Percentiles rank a stretch among this genome's conserved stretches.
phyloP scores from a whole-genome alignment of 306 rosid genomes.

The Geum urbanum region DNA sequence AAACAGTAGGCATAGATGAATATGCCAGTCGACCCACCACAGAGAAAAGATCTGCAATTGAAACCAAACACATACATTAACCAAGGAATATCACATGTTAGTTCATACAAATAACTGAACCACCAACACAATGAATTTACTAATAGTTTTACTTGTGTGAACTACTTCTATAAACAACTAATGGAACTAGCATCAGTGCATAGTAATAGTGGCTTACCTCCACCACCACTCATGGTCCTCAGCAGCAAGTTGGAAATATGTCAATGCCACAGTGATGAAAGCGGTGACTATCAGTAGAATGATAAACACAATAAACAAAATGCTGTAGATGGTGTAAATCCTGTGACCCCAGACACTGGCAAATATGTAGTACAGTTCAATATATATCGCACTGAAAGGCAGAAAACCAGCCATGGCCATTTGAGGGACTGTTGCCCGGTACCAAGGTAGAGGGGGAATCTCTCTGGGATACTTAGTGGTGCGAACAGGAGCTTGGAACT shows the following conservation, averaged over 20 bases:
- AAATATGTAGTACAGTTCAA: constrained; percentile 94
- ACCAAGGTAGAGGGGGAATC: constrained; percentile 89
- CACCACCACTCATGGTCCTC: constrained; percentile 99
- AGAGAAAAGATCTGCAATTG: constrained; percentile 50
- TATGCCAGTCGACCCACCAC: constrained; percentile 64
- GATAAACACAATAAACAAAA: constrained; percentile 85
- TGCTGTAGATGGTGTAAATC: constrained; percentile 95
- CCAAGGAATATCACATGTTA: background rate
- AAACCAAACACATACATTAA: constrained; percentile 11
- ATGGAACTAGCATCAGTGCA: background rate
- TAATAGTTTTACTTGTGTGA: too few species aligned
- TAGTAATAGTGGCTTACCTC: constrained; percentile 51
- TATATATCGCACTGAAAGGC: constrained; percentile 96
- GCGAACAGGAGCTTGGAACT: constrained; percentile 91
- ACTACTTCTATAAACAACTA: background rate
- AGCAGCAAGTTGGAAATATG: constrained; percentile 98
- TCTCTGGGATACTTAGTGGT: constrained; percentile 95
- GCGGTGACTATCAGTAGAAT: constrained; percentile 96
- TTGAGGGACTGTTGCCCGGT: constrained; percentile 85
- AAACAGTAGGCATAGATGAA: constrained; percentile 57
- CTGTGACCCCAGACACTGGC: constrained; percentile 99
- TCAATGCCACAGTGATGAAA: constrained; percentile 95
- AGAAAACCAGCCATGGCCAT: constrained; percentile 99
- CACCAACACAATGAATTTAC: background rate
- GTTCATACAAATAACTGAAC: background rate